phyloP scores from a whole-genome alignment of 352 stramenopile species.

The Albugo laibachii region DNA sequence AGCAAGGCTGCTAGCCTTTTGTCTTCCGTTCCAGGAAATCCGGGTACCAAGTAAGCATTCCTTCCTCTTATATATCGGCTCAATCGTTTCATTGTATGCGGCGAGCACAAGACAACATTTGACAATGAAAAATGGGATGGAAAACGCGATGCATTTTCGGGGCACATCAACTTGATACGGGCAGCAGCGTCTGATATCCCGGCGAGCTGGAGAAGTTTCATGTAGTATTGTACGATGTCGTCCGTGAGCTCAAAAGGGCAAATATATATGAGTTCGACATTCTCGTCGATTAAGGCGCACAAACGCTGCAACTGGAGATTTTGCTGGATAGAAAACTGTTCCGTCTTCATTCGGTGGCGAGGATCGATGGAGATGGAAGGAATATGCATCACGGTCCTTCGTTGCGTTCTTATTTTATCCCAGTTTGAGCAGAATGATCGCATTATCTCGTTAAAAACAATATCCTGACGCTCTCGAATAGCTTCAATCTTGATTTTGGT shows the following conservation, averaged over 20 bases:
- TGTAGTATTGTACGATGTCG: constrained; percentile 61
- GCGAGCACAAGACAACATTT: constrained; percentile 67
- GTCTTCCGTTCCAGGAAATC: constrained; percentile 56
- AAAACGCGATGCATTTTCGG: constrained; percentile 64
- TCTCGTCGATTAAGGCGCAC: constrained; percentile 35
- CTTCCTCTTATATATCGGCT: constrained; percentile 26
- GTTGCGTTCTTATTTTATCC: constrained; percentile 19
- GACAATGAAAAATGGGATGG: constrained; percentile 65
- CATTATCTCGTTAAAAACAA: constrained; percentile 28
- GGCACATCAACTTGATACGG: constrained; percentile 65
- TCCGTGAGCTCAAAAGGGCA: constrained; percentile 53
- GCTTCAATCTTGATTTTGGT: constrained; percentile 18
- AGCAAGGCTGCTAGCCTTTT: constrained; percentile 56
- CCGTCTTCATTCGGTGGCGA: constrained; percentile 27
- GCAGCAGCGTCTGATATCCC: constrained; percentile 28
- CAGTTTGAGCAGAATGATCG: constrained; percentile 23
- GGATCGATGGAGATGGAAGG: constrained; percentile 65
- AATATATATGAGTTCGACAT: constrained; percentile 80
- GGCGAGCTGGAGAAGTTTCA: constrained; percentile 70
- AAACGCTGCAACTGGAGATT: constrained; percentile 71
- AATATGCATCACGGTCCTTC: constrained; percentile 61
- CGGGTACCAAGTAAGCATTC: constrained; percentile 61
- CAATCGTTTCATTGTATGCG: constrained; percentile 52
- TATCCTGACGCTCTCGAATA: constrained; percentile 16
- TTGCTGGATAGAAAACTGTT: constrained; percentile 52